phyloP scores from a whole-genome alignment of 768 basidiomycete genomes.

The Amanita phalloides region DNA sequence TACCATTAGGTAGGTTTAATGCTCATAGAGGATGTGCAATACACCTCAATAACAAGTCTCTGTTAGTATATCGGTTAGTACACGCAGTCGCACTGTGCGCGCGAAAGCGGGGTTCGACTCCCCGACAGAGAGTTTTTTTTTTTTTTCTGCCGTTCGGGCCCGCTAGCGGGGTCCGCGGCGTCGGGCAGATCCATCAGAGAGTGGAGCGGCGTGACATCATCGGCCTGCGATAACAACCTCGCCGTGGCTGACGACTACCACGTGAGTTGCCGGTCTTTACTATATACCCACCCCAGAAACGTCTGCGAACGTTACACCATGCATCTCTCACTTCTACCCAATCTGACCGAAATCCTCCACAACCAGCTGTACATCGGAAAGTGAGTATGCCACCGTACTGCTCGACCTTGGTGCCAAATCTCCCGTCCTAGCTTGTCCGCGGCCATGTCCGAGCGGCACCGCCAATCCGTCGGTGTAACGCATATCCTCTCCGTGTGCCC shows the following conservation, averaged over 20 bases:
- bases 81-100: conserved; percentile 1
- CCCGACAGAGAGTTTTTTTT: conserved; percentile 8
- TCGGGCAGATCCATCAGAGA: too few species aligned
- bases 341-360: not conserved
- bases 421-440: conserved; percentile 21
- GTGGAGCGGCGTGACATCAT: too few species aligned
- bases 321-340: not conserved
- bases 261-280: not conserved
- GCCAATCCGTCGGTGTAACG: conserved; percentile 29
- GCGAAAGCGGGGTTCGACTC: conserved; percentile 12
- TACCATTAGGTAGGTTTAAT: too few species aligned
- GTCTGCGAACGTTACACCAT: too few species aligned
- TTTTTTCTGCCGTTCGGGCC: not conserved
- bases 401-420: not conserved
- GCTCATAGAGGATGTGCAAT: not conserved
- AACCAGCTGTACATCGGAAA: conserved; percentile 2
- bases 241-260: too few species aligned
- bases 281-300: not conserved
- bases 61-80: conserved; percentile 10
- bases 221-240: too few species aligned
- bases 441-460: conserved; percentile 21
- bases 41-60: not conserved
- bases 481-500: conserved; percentile 49
- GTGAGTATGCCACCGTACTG: not conserved
- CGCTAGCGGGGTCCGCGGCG: too few species aligned